Evolutionary conservation across 768 basidiomycete species (phyloP), one percentile per base, ranked within the genome.

Genomic region (Naganishia randhawae): DNA sequence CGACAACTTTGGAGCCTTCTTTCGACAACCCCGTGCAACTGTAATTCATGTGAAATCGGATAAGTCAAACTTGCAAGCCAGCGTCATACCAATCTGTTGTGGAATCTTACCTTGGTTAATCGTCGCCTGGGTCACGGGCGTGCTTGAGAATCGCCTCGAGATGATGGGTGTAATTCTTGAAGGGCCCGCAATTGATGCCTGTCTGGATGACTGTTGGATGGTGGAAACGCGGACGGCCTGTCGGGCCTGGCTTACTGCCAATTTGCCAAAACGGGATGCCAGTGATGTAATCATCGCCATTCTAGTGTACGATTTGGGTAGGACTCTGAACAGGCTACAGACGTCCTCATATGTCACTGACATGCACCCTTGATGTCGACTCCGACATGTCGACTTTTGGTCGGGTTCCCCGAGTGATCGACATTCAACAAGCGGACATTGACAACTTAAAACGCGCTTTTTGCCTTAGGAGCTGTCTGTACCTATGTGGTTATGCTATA

Each of bases 1-100:
- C n/a, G 85, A 82, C 63, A 81, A 72, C 64, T 77, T 80, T 41
- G 83, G 82, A 27, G 84, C 84, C 71, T 85, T 83, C 82, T 91
- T 91, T 52, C 81, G 80, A 2, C 71, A 72, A 42, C 89, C 85
- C 25, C 88, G 85, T 80, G 92, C 88, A 37, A 92, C 87, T 80
- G 65, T 48, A 48, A 6, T 48, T 22, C 22, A 33, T 35, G 41
- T 5, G 45, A 57, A 45, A 22, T 27, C 57, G n/a, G 19, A 25
- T 22, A 33, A 27, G 37, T 27, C n/a, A 50, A 6, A 17, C 16
- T 22, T 35, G 4, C 50, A 25, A n/a, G 45, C 48, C 10, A 19
- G 25, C 13, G 22, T 29, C 10, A 8, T 25, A 17, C 10, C 16
- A 11, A 35, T 3, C 11, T 25, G 14, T 53, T n/a, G 16, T 14